Evolutionary conservation across 2,329 filamentous ascomycete genomes (phyloP).

Genomic region (Sporothrix pallida): DNA sequence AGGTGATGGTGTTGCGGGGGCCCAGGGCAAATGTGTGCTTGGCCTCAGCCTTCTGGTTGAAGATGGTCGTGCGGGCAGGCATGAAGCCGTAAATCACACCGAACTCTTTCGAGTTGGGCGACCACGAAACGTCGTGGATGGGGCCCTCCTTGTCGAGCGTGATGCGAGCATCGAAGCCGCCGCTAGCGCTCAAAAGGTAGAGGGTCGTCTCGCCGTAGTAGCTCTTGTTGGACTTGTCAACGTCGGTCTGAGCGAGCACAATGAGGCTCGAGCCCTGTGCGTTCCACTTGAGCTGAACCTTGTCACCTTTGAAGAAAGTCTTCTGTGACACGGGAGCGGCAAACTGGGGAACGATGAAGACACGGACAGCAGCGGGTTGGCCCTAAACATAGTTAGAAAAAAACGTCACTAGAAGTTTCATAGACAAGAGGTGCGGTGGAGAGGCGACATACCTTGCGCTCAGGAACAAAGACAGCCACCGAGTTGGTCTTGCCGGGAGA

Average conservation of each 20-base stretch:
- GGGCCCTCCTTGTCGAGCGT: conserved; percentile 95
- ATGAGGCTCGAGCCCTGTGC: conserved; percentile 86
- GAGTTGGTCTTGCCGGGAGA: conserved; percentile 89
- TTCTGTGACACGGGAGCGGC: conserved; percentile 85
- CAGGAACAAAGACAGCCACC: conserved; percentile 92
- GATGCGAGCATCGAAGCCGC: conserved; percentile 89
- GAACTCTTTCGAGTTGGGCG: conserved; percentile 95
- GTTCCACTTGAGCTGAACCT: conserved; percentile 99
- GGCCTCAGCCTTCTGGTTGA: conserved; percentile 84
- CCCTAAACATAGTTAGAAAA: conserved; percentile 60
- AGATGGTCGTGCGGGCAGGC: conserved; percentile 98
- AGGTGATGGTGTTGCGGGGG: conserved; percentile 92
- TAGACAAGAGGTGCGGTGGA: too few species aligned
- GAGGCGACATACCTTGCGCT: conserved; percentile 75
- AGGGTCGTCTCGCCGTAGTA: conserved; percentile 99
- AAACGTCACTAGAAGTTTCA: not conserved
- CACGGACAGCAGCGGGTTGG: conserved; percentile 89
- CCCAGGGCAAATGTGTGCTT: conserved; percentile 85
- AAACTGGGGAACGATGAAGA: conserved; percentile 92
- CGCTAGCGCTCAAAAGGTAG: conserved; percentile 90
- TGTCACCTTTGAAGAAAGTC: conserved; percentile 99
- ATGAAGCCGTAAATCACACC: conserved; percentile 98
- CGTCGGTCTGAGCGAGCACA: conserved; percentile 95
- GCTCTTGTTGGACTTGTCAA: conserved; percentile 97
- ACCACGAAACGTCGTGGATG: conserved; percentile 96